A percentile compares a stretch with the other conserved stretches of the same genome.
These are phyloP conservation scores for Calonectria honghensis DNA, from an alignment of 2,329 filamentous ascomycete species.

Conservation along the genomic window DNA sequence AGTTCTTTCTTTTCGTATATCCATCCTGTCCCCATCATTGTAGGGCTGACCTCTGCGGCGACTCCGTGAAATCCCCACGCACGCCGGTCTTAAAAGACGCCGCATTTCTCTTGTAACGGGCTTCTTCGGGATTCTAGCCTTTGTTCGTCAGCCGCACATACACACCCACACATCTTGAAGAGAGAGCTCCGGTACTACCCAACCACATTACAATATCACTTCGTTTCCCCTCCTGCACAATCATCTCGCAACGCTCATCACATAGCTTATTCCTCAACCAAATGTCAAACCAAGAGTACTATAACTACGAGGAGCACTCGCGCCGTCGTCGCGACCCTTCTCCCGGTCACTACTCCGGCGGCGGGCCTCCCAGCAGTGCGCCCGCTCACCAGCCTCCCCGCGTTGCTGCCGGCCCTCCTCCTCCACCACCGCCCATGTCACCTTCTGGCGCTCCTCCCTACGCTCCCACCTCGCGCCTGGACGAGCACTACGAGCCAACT, in stretches of 20 bases:
- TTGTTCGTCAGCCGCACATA: conserved; percentile 23
- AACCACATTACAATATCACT: background rate
- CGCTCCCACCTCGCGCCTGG: conserved; percentile 51
- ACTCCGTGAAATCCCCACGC: conserved; percentile 33
- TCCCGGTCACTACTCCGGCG: conserved; percentile 58
- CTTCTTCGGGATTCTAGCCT: conserved; percentile 2
- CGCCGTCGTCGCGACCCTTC: conserved; percentile 56
- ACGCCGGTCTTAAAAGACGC: conserved; percentile 7
- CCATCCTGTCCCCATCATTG: background rate
- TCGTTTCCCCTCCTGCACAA: conserved; percentile 1
- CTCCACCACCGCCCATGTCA: conserved; percentile 40
- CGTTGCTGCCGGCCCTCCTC: conserved; percentile 41
- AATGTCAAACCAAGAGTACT: conserved; percentile 54
- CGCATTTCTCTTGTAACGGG: conserved; percentile 13
- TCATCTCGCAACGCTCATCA: background rate
- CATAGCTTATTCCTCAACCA: background rate
- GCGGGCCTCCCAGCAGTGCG: conserved; percentile 47
- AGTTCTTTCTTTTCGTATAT: conserved; percentile 29
- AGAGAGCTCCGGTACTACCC: background rate
- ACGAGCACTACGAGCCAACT: conserved; percentile 50
- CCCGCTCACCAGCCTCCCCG: conserved; percentile 43
- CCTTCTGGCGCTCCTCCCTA: conserved; percentile 45
- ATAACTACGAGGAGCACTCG: conserved; percentile 56
- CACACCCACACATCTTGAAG: background rate
- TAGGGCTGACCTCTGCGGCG: conserved; percentile 42